Evolutionary conservation across 2,329 filamentous ascomycete genomes (phyloP), one percentile per base, ranked within the genome.

Genomic region (Stagonosporopsis rhizophila): DNA sequence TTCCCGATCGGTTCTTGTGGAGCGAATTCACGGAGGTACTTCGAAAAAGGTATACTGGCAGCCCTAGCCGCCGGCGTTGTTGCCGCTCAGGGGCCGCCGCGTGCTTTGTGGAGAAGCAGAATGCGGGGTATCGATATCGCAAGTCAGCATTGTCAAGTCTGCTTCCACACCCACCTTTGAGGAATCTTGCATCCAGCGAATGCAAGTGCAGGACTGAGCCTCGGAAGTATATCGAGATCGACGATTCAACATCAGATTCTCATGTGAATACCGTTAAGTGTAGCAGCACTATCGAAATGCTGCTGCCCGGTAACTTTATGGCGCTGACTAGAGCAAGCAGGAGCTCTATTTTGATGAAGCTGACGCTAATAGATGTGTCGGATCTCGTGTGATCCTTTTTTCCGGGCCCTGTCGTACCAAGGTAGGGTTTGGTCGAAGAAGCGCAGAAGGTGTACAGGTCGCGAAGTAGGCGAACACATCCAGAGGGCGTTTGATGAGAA

Each of bases 91-190:
- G 37, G 53, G 47, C 27, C 20, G 22, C 48, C 44, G 27, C 32
- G 40, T 32, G 12, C 41, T 57, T 48, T 52, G 49, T 35, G 49
- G 55, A 44, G 49, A 52, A 44, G 27, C n/a, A 45, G 28, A 58
- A 49, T 58, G 55, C 44, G 55, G 55, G 55, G 55, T 58, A 53
- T 52, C 44, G 49, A 49, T 49, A 53, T 30, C 23, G 44, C 44
- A 44, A 44, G 49, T 49, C 55, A 40, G 55, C 39, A 12, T 53
- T 49, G 23, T 25, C 48, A 44, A 37, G 8, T 51, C 47, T 22
- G 11, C n/a, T 4, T 34, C 44, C 49, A 58, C 49, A 53, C 53
- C 47, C n/a, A 27, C 20, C n/a, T 39, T 30, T 8, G 6, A 48
- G 8, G 27, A n/a, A 17, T 8, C 17, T 44, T 2, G 12, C 23